These are phyloP conservation scores for Vachellia collinsii DNA, from an alignment of 306 rosid species.

Conservation along the genomic window DNA sequence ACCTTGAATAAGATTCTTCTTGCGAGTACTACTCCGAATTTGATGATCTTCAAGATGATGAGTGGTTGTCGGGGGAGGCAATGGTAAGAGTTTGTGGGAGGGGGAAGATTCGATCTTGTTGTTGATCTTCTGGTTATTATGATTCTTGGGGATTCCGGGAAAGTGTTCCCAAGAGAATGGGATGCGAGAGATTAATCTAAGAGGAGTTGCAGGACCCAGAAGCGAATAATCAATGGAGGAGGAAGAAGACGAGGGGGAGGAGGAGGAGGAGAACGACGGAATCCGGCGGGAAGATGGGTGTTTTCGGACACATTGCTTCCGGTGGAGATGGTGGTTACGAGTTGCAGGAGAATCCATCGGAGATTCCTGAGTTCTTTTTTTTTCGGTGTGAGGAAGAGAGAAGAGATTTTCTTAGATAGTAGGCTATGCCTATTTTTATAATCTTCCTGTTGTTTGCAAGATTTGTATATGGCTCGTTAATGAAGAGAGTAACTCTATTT, in stretches of 20 bases:
- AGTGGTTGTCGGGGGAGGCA: constrained; percentile 61
- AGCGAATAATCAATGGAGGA: constrained; percentile 53
- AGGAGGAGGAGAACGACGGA: constrained; percentile 57
- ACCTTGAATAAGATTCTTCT: constrained; percentile 35
- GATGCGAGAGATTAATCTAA: constrained; percentile 63
- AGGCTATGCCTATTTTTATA: constrained; percentile 16
- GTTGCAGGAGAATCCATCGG: constrained; percentile 56
- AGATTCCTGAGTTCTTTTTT: not conserved
- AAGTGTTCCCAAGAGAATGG: constrained; percentile 98
- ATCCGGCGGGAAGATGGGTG: constrained; percentile 51
- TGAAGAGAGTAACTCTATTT: constrained; percentile 16
- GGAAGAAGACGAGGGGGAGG: constrained; percentile 59
- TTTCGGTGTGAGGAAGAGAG: constrained; percentile 2
- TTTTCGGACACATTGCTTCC: constrained; percentile 46
- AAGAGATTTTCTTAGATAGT: not conserved
- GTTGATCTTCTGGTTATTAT: constrained; percentile 20
- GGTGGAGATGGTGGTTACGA: constrained; percentile 26
- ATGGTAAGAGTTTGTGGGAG: constrained; percentile 57
- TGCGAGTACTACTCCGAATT: constrained; percentile 3
- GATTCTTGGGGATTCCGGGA: constrained; percentile 90
- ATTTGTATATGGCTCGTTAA: constrained; percentile 25
- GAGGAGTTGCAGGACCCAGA: constrained; percentile 52
- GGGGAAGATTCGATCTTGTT: constrained; percentile 49
- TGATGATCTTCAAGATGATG: constrained; percentile 42
- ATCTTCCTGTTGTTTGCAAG: constrained; percentile 2